Evolutionary conservation across 2,329 filamentous ascomycete genomes (phyloP).

Genomic region (Remersonia thermophila): DNA sequence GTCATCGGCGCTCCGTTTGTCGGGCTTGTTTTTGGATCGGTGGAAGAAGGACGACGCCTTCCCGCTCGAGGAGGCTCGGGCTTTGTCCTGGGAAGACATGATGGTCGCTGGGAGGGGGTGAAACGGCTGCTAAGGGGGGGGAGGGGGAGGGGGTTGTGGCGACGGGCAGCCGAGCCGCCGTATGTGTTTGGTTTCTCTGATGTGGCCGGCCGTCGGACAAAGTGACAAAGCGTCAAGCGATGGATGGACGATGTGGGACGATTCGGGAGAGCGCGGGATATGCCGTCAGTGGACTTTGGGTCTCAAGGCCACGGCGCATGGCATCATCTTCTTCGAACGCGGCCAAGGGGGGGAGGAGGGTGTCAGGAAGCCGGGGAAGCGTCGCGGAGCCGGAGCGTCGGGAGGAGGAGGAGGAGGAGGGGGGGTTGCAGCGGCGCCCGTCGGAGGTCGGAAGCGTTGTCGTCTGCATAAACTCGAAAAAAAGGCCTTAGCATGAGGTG

Average conservation of each 20-base stretch:
- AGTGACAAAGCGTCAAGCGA: conserved; percentile 11
- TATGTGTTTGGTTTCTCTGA: conserved; percentile 12
- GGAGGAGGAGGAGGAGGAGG: no score
- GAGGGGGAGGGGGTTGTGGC: no score
- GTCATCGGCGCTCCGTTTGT: conserved; percentile 50
- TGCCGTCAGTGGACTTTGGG: conserved; percentile 29
- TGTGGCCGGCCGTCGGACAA: conserved; percentile 6
- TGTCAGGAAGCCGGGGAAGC: conserved; percentile 8
- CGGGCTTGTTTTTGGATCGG: conserved; percentile 68
- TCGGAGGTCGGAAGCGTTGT: conserved; percentile 8
- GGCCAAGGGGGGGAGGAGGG: background rate
- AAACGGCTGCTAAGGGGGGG: conserved; percentile 11
- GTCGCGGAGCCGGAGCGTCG: no score
- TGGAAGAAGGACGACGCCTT: conserved; percentile 63
- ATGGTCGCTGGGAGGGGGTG: conserved; percentile 14
- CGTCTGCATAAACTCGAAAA: conserved; percentile 21
- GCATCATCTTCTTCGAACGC: conserved; percentile 27
- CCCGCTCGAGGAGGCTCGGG: conserved; percentile 62
- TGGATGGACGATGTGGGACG: conserved; percentile 11
- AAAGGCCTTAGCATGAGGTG: conserved; percentile 17
- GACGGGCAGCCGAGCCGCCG: conserved; percentile 8
- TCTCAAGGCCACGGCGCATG: conserved; percentile 27
- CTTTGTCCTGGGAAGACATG: conserved; percentile 61
- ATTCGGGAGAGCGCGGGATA: conserved; percentile 16
- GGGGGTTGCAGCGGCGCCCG: no score